Evolutionary conservation across 2,329 filamentous ascomycete species (phyloP), one percentile per base, ranked within the genome.

Genomic region (Cladobotryum protrusum): DNA sequence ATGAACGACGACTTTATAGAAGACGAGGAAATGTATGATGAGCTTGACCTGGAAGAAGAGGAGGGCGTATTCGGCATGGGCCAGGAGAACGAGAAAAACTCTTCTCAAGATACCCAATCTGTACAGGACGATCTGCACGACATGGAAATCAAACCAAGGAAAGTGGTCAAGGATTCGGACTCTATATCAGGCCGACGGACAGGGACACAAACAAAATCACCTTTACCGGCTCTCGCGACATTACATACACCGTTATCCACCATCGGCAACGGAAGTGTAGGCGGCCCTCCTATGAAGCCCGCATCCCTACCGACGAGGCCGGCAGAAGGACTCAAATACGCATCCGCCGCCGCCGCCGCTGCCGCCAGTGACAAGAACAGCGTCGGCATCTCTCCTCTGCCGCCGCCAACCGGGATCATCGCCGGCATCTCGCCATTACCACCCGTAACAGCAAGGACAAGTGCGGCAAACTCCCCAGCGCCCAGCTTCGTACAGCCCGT

Each of bases 71-170:
- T 86, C 62, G 93, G 91, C 57, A 83, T 96, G 76, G 77, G 74
- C 57, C 78, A 76, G 54, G 91, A 96, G 29, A 84, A 83, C 67
- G 93, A 97, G 70, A 84, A 85, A 62, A 83, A 87, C 54, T 97
- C 92, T n/a, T 96, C 92, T 52, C 91, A 97, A 71, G 93, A 99
- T 68, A 82, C 87, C 24, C 89, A 95, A 64, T 97, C 93, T 46
- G 77, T 95, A 74, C 88, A 91, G 61, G 92, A 96, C 54, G 92
- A 97, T 35, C 54, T 60, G 36, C 73, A 77, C 15, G 89, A 95
- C 48, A 62, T 64, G 53, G 83, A 80, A 59, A 67, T 54, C 3
- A 43, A 47, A 12, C 58, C 68, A 32, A 81, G 78, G 57, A 83
- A 87, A 64, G 69, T 76, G 49, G 76, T 78, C 54, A 71, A 76